Evolutionary conservation across 495 filamentous ascomycete species (phyloP), one percentile per base, ranked within the genome.

Genomic region (Tuber magnatum): DNA sequence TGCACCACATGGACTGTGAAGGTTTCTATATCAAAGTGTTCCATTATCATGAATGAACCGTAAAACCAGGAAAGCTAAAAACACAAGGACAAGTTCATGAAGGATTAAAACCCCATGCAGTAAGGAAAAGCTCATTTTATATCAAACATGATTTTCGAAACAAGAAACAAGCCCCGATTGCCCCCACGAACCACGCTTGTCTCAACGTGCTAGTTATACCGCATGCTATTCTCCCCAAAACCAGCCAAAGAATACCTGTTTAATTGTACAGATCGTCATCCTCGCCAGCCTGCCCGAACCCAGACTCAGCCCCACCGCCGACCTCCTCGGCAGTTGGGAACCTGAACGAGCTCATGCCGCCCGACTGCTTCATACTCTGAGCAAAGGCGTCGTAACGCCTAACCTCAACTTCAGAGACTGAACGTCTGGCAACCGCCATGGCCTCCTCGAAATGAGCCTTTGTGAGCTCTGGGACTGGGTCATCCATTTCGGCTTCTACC

Each of bases 351-450:
- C 90, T 92, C 84, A 94, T 94, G 72, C 93, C 93, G 70, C 95
- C 93, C 65, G 92, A 89, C 83, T 96, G 95, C 91, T 99, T 99
- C 92, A 99, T 92, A 84, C 93, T 94, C 87, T 98, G 96, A 44
- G 95, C 92, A 79, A 99, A 99, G 41, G 95, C 96, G 87, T 99
- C 95, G 85, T 99, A 99, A 74, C 94, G 91, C 77, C 96, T 91
- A 81, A 99, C 93, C 87, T 99, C 95, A 43, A 97, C 94, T 80
- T 99, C 95, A 76, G 88, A 94, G 81, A 99, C 95, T 22, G 95
- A 97, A 83, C 92, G 90, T 82, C 95, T 90, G 72, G 95, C 95
- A 80, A 90, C 89, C 84, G 91, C 89, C 96, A 99, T 98, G 41
- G 95, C 95, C 89, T 98, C 94, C 86, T 97, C 94, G 85, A 99